A percentile compares a stretch with the other conserved stretches of the same genome.
These are phyloP conservation scores for Akanthomyces uredinophilus DNA, from an alignment of 2,329 filamentous ascomycete genomes.

Conservation along the genomic window DNA sequence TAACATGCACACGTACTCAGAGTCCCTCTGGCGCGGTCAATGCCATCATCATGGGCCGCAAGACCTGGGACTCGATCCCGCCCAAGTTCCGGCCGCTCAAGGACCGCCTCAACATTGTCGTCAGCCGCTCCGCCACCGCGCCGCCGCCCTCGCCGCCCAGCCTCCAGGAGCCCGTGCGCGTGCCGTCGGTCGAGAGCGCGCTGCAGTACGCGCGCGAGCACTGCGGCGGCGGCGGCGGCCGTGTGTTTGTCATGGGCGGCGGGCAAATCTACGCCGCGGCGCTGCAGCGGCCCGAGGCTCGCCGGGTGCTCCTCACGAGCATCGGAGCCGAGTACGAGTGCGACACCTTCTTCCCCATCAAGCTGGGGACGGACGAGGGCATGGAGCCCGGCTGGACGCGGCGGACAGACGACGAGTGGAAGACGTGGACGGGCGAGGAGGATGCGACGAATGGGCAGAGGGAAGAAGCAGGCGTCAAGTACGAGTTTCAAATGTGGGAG, in stretches of 20 bases:
- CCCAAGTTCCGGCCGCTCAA: constrained; percentile 70
- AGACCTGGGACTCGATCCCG: constrained; percentile 93
- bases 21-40: constrained; percentile 43
- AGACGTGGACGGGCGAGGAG: constrained; percentile 61
- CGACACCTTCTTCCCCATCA: constrained; percentile 68
- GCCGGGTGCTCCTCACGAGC: constrained; percentile 64
- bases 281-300: constrained; percentile 52
- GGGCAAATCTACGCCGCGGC: constrained; percentile 76
- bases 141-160: constrained; percentile 16
- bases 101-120: constrained; percentile 74
- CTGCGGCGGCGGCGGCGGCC: constrained; percentile 36
- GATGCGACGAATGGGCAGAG: constrained; percentile 47
- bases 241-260: constrained; percentile 85
- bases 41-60: constrained; percentile 94
- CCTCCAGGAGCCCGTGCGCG: constrained; percentile 46
- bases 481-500: constrained; percentile 73
- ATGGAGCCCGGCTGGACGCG: constrained; percentile 47
- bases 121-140: constrained; percentile 52
- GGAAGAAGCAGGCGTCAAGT: constrained; percentile 59
- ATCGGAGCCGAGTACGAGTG: constrained; percentile 67
- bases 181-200: constrained; percentile 54
- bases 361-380: constrained; percentile 35
- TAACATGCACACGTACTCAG: constrained; percentile 17
- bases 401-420: constrained; percentile 47
- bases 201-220: constrained; percentile 41